A percentile compares a stretch with the other conserved stretches of the same genome.
phyloP scores from a whole-genome alignment of 441 rosid species.

The Arabidopsis lyrata region DNA sequence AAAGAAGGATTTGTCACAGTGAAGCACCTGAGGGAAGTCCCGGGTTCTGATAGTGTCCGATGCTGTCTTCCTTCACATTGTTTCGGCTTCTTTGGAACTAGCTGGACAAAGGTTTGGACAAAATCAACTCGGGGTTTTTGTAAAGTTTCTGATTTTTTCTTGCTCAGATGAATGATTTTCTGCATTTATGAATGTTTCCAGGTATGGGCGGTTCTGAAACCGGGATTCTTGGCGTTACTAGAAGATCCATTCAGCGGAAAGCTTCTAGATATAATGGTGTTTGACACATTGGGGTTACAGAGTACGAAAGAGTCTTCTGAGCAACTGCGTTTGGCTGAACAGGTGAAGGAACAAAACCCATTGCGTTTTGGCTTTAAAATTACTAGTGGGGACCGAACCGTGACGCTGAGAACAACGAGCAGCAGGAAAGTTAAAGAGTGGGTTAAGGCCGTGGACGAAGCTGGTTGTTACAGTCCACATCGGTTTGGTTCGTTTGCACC shows the following conservation, averaged over 20 bases:
- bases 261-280: constrained; percentile 70
- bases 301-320: constrained; percentile 49
- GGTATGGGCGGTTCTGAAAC: constrained; percentile 86
- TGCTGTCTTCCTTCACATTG: constrained; percentile 52
- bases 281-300: constrained; percentile 53
- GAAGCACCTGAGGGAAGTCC: constrained; percentile 58
- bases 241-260: constrained; percentile 66
- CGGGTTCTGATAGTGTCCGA: constrained; percentile 45
- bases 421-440: constrained; percentile 65
- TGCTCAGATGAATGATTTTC: background rate
- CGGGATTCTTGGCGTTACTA: constrained; percentile 75
- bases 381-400: constrained; percentile 61
- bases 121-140: background rate
- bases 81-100: constrained; percentile 57
- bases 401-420: constrained; percentile 60
- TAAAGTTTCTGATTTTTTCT: background rate
- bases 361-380: constrained; percentile 65
- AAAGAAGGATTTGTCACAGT: constrained; percentile 79
- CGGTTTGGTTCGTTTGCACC: constrained; percentile 81
- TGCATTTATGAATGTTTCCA: constrained; percentile 24
- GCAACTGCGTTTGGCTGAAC: constrained; percentile 57
- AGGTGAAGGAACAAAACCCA: constrained; percentile 66
- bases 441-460: constrained; percentile 68
- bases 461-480: constrained; percentile 72
- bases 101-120: constrained; percentile 64